Evolutionary conservation across 2,329 filamentous ascomycete species (phyloP), one percentile per base, ranked within the genome.

Genomic region (Cephalotrichum gorgonifer): DNA sequence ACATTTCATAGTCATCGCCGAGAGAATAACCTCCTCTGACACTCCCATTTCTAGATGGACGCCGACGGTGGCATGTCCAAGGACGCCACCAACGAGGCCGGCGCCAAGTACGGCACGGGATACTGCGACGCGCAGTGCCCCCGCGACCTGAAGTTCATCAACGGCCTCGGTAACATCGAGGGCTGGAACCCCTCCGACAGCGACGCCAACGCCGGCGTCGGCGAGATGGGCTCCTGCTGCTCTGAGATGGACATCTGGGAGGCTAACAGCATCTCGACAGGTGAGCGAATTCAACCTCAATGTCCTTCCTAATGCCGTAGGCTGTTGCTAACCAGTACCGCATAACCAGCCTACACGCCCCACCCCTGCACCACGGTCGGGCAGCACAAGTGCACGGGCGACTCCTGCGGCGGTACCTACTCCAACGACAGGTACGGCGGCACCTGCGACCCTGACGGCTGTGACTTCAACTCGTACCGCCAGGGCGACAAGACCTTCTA

Each of bases 381-480:
- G 47, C 67, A 70, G 46, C 60, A 60, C 47, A 65, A 69, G 53
- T 56, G 54, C 48, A 49, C 54, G 31, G 55, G 54, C 17, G 26
- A 28, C 31, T 38, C 33, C 22, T 78, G 74, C 55, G 75, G 76
- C 45, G 75, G 71, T 43, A 67, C 70, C 17, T 74, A 71, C 57
- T 68, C 64, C 6, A 56, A 61, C 47, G 63, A 71, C 53, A 75
- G 78, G 54, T 81, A 80, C 59, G 65, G 60, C 14, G 78, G 78
- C 51, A 64, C 73, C 41, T 85, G 81, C 65, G 81, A 84, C 61
- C 74, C 75, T 51, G 75, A 79, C 54, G 81, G 81, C 22, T 85
- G 81, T 57, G 80, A 83, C 59, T 82, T 78, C 70, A 82, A 82
- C 71, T 66, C 74, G 23, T 84, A 75, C 74, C 78, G 79, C 57